Evolutionary conservation across 2,329 filamentous ascomycete genomes (phyloP).

Genomic region (Trichoderma asperellum): DNA sequence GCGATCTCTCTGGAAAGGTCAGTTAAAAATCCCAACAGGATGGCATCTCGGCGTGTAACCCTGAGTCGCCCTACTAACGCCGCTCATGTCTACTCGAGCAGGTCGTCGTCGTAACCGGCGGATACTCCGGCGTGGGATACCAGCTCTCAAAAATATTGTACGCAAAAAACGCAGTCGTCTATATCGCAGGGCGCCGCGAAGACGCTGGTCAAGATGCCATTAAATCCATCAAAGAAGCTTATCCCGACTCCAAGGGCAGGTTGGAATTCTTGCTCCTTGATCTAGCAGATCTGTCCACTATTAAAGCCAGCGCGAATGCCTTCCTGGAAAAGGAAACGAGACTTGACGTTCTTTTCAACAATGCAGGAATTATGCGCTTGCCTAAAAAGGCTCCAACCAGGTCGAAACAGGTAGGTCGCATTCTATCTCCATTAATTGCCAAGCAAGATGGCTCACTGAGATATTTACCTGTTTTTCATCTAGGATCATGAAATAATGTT

Average conservation of each 20-base stretch:
- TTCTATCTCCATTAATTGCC: too few relatives aligned
- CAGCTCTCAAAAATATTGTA: slow-evolving; percentile 60
- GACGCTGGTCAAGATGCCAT: slow-evolving; percentile 53
- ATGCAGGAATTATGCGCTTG: slow-evolving; percentile 50
- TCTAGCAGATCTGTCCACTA: slow-evolving; percentile 44
- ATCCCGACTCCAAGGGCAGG: slow-evolving; percentile 44
- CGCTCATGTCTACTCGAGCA: slow-evolving; percentile 22
- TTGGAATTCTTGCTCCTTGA: slow-evolving; percentile 54
- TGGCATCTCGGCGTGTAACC: neutral
- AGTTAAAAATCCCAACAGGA: neutral
- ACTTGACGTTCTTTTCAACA: slow-evolving; percentile 51
- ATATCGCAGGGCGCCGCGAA: slow-evolving; percentile 54
- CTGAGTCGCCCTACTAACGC: neutral
- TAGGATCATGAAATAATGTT: slow-evolving; percentile 41
- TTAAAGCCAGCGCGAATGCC: slow-evolving; percentile 39
- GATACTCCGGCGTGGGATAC: slow-evolving; percentile 52
- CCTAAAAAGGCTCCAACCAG: slow-evolving; percentile 38
- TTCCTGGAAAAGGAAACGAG: slow-evolving; percentile 39
- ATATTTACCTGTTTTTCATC: neutral
- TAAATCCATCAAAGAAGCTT: slow-evolving; percentile 44
- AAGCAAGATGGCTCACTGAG: too few relatives aligned
- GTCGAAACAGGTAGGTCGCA: slow-evolving; percentile 21
- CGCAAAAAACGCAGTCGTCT: slow-evolving; percentile 57
- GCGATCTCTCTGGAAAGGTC: slow-evolving; percentile 54
- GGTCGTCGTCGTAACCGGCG: slow-evolving; percentile 56